Base-by-base conservation (phyloP, 2,329 filamentous ascomycete species). In the Aulographum hederae region DNA sequence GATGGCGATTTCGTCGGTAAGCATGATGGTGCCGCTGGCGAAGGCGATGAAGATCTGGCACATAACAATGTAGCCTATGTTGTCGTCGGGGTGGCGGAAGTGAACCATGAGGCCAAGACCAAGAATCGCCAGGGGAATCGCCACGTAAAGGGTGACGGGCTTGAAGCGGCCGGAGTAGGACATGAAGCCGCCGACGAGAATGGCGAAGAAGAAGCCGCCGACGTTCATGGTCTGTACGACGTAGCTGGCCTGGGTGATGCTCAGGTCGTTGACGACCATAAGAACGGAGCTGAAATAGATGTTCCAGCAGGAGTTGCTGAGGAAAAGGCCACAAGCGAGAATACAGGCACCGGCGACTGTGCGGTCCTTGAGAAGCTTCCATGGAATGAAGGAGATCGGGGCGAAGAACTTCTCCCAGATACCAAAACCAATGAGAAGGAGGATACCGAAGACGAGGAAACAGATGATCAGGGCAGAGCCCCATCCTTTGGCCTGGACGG, bases 261-360 rank as follows among this genome's bases (percentile, higher is more conserved):
- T 75, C 2, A 76, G 55, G 6, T 54, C 48, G 2, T 69, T 73
- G 21, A 72, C 72, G 18, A 52, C 50, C 23, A 76, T 48, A 43
- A 76, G 73, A 46, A 77, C 72, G n/a, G 57, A 46, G 43, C 76
- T 77, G 44, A 75, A 60, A 15, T 64, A 66, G 32, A 68, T 63
- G 15, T 72, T 57, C 33, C 57, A 60, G 52, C 58, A 63, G 25
- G 75, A 63, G 19, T 74, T 76, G 13, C 63, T 48, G 42, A 65
- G 67, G 52, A 67, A 69, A 42, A 69, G 56, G 41, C 65, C 49
- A 29, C 58, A 37, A 6, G 61, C 69, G 27, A 78, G 71, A 3
- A 65, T 68, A 18, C 77, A 48, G 3, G 72, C 61, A 4, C 59
- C 69, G 68, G 70, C 75, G 16, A 76, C 62, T n/a, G 60, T 61